Evolutionary conservation across 345 rosid genomes (phyloP).

Genomic region (Eucalyptus marginata): DNA sequence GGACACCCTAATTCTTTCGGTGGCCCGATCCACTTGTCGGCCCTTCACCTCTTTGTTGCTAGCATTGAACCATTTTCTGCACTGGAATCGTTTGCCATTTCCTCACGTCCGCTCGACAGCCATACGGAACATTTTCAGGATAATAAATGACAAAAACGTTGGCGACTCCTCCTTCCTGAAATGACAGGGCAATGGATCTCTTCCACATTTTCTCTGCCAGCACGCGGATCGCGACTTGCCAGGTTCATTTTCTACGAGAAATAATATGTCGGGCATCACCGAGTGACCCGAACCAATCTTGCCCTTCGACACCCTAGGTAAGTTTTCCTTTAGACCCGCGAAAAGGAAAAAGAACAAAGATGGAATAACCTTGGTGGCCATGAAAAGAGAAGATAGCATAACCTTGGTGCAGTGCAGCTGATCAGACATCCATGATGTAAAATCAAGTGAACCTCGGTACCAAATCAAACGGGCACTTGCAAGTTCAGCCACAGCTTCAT

Average conservation of each 20-base stretch:
- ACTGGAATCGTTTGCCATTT: not conserved
- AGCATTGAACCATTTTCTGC: not conserved
- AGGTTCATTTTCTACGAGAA: not conserved
- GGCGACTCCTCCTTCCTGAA: not conserved
- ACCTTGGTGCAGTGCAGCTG: not conserved
- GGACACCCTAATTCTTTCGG: not conserved
- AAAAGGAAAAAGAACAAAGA: not conserved
- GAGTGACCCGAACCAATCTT: not conserved
- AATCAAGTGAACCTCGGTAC: not conserved
- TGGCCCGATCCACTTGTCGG: not conserved
- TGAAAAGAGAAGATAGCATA: not conserved
- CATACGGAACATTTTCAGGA: not conserved
- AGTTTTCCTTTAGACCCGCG: not conserved
- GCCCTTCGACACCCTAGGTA: not conserved
- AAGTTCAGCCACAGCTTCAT: not conserved
- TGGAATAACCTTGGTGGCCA: not conserved
- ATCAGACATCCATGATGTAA: not conserved
- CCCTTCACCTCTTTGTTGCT: not conserved
- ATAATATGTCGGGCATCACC: not conserved
- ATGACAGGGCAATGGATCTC: not conserved
- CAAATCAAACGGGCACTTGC: not conserved
- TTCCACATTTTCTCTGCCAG: not conserved
- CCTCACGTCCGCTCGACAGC: not conserved
- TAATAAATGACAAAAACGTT: not conserved
- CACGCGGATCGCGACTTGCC: not conserved